A percentile compares a stretch with the other conserved stretches of the same genome.
These are phyloP conservation scores for Amauroascus niger DNA, from an alignment of 2,329 filamentous ascomycete genomes.

Conservation along the genomic window DNA sequence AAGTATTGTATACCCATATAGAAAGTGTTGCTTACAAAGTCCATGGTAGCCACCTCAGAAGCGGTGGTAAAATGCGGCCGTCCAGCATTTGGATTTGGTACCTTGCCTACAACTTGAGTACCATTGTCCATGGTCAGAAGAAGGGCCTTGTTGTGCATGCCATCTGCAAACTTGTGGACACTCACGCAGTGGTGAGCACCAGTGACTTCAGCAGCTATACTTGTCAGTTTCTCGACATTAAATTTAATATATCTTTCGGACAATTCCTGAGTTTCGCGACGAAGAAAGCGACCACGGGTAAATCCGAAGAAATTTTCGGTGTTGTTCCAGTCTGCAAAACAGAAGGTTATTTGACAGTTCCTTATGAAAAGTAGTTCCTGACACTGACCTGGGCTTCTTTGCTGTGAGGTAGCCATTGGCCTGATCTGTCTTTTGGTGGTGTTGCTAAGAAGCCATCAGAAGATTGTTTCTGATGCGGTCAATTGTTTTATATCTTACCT, in stretches of 20 bases:
- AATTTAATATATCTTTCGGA: constrained; percentile 11
- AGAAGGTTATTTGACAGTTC: not conserved
- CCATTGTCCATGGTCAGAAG: constrained; percentile 21
- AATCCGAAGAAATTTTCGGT: constrained; percentile 14
- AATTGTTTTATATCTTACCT: no score
- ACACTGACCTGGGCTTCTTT: no score
- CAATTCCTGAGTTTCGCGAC: constrained; percentile 21
- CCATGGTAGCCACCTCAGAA: constrained; percentile 32
- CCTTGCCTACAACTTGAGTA: constrained; percentile 14
- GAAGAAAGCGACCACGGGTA: constrained; percentile 24
- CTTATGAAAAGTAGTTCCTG: not conserved
- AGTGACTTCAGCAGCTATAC: constrained; percentile 23
- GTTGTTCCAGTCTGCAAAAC: not conserved
- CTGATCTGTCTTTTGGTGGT: no score
- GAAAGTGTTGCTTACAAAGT: constrained; percentile 18
- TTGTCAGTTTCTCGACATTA: not conserved
- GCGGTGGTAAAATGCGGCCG: constrained; percentile 22
- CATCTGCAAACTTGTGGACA: constrained; percentile 26
- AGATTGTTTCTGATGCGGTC: no score
- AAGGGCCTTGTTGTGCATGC: constrained; percentile 26
- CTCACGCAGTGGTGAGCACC: constrained; percentile 26
- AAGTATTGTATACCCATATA: not conserved
- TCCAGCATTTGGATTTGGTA: constrained; percentile 19
- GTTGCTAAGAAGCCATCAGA: no score
- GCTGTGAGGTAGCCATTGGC: no score